A percentile compares a stretch with the other conserved stretches of the same genome.
phyloP scores from a whole-genome alignment of 257 asterid genomes.

The Parsonsia alboflavescens region DNA sequence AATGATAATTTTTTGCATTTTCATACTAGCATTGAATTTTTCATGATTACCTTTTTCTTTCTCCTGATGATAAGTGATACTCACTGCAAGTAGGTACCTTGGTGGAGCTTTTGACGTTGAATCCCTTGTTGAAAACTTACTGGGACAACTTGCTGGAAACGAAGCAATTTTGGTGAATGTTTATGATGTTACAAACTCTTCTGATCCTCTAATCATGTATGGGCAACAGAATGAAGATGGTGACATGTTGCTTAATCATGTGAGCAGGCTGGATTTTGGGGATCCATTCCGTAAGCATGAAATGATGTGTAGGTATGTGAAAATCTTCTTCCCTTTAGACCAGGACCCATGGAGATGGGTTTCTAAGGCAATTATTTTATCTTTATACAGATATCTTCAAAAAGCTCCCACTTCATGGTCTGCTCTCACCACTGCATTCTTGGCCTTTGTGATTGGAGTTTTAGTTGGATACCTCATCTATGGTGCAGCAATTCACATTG shows the following conservation, averaged over 20 bases:
- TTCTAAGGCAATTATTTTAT: conserved; percentile 9
- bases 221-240: conserved; percentile 55
- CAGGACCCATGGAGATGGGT: neutral
- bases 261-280: conserved; percentile 76
- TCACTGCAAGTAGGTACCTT: conserved; percentile 50
- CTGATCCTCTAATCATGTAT: conserved; percentile 73
- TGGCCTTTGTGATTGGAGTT: conserved; percentile 44
- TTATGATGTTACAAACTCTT: conserved; percentile 69
- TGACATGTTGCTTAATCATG: conserved; percentile 59
- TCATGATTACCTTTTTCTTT: neutral
- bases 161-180: conserved; percentile 79
- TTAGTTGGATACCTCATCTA: conserved; percentile 60
- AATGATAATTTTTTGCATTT: neutral
- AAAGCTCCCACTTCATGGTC: conserved; percentile 65
- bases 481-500: conserved; percentile 64
- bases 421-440: conserved; percentile 52
- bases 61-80: neutral
- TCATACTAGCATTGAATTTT: neutral
- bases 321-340: neutral
- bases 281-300: conserved; percentile 86
- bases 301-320: conserved; percentile 80
- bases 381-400: conserved; percentile 56
- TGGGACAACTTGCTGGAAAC: conserved; percentile 85
- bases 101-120: conserved; percentile 96
- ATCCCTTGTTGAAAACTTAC: conserved; percentile 82